Evolutionary conservation across 208 protist species (phyloP).

Genomic region (Leishmania arabica): DNA sequence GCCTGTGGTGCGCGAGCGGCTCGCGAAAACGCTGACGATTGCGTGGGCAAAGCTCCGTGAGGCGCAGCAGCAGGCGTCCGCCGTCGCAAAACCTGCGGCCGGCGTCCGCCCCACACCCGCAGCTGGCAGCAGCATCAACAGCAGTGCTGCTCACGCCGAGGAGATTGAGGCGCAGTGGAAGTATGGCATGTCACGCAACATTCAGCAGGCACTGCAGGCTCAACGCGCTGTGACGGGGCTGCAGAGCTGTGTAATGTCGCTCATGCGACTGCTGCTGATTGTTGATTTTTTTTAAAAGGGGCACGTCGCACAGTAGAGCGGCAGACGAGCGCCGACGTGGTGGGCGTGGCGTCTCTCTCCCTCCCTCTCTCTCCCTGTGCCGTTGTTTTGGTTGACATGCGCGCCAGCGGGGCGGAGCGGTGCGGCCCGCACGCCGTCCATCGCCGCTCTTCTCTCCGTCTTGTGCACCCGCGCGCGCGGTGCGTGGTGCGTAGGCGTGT

Average conservation of each 20-base stretch:
- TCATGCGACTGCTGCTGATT: slow-evolving; percentile 72
- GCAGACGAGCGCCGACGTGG: not conserved
- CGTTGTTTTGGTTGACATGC: not conserved
- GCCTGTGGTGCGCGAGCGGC: slow-evolving; percentile 45
- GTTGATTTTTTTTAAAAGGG: slow-evolving; percentile 59
- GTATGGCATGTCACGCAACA: slow-evolving; percentile 8
- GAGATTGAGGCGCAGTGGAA: slow-evolving; percentile 17
- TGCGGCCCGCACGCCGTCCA: not conserved
- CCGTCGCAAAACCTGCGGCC: not conserved
- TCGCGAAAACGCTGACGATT: slow-evolving; percentile 52
- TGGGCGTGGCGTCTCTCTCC: not conserved
- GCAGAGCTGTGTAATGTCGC: slow-evolving; percentile 62
- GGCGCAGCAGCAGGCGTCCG: slow-evolving; percentile 15
- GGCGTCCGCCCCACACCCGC: not conserved
- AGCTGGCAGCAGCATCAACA: not conserved
- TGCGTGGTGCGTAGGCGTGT: not conserved
- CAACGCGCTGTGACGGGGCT: slow-evolving; percentile 49
- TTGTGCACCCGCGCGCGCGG: not conserved
- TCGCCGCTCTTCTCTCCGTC: not conserved
- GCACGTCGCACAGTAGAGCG: not conserved
- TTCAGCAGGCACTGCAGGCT: slow-evolving; percentile 21
- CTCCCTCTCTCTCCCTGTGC: not conserved
- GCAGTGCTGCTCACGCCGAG: slow-evolving; percentile 1
- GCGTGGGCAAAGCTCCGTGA: slow-evolving; percentile 37
- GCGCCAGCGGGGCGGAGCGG: not conserved